Evolutionary conservation across 345 rosid genomes (phyloP).

Genomic region (Capsella bursapastoris): DNA sequence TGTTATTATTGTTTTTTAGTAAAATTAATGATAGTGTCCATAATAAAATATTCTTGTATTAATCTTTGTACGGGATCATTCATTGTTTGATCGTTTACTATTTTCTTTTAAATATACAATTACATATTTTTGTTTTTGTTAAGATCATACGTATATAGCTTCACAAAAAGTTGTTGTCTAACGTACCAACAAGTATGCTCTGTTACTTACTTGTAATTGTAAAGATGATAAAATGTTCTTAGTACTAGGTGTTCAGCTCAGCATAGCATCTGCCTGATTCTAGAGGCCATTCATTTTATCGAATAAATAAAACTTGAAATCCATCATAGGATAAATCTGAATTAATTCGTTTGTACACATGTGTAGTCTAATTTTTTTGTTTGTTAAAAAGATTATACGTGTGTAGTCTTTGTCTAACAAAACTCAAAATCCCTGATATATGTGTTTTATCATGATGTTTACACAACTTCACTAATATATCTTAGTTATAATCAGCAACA

Average conservation of each 20-base stretch:
- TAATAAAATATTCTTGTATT: not conserved
- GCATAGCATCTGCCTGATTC: not conserved
- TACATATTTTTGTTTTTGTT: not conserved
- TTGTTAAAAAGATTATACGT: too few species aligned
- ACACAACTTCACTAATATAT: not conserved
- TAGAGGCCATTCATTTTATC: not conserved
- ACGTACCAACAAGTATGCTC: not conserved
- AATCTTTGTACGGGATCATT: not conserved
- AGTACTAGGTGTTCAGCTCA: not conserved
- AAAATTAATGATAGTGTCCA: not conserved
- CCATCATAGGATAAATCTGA: slow-evolving; percentile 8
- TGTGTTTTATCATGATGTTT: not conserved
- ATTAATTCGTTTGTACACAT: not conserved
- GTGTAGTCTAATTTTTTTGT: not conserved
- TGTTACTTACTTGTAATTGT: not conserved
- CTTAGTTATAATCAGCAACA: not conserved
- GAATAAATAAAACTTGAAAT: not conserved
- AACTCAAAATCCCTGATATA: not conserved
- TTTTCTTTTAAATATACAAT: not conserved
- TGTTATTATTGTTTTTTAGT: not conserved
- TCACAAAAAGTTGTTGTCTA: not conserved
- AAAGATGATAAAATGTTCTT: not conserved
- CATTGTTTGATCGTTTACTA: not conserved
- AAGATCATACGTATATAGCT: not conserved
- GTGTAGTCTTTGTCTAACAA: not conserved